These are phyloP conservation scores for Aspergillus arachidicola DNA, from an alignment of 2,329 filamentous ascomycete genomes.

Conservation along the genomic window DNA sequence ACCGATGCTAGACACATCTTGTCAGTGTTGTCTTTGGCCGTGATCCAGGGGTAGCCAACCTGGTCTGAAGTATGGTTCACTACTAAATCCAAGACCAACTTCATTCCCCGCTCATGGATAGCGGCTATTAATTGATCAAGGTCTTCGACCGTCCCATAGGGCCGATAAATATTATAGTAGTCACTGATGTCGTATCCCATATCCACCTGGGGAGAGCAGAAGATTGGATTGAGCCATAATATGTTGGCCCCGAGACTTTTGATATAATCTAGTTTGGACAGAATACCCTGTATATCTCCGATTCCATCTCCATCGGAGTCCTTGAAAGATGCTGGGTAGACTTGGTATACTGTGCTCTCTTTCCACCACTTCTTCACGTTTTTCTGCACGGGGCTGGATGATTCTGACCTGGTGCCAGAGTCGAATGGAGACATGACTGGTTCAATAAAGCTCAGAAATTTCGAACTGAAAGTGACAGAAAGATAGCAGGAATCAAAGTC, in stretches of 20 bases:
- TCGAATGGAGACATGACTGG: neutral
- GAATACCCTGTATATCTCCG: constrained; percentile 66
- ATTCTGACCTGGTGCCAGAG: neutral
- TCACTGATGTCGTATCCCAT: constrained; percentile 59
- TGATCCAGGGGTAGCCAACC: constrained; percentile 37
- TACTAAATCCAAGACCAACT: constrained; percentile 72
- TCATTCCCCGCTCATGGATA: constrained; percentile 65
- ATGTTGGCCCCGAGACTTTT: constrained; percentile 62
- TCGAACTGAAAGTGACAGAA: neutral
- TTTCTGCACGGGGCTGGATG: neutral
- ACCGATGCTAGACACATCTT: neutral
- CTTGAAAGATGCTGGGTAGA: constrained; percentile 60
- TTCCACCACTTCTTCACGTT: constrained; percentile 54
- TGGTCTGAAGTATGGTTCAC: constrained; percentile 75
- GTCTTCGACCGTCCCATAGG: constrained; percentile 67
- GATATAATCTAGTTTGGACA: constrained; percentile 65
- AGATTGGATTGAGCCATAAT: constrained; percentile 57
- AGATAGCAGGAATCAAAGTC: neutral
- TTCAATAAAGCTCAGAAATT: neutral
- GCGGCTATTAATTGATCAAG: constrained; percentile 64
- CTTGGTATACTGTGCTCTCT: constrained; percentile 59
- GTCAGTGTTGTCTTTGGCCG: neutral
- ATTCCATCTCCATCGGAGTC: constrained; percentile 55
- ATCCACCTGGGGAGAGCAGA: constrained; percentile 54
- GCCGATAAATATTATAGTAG: constrained; percentile 65